Evolutionary conservation across 495 filamentous ascomycete genomes (phyloP), one percentile per base, ranked within the genome.

Genomic region (Neurospora sp.): DNA sequence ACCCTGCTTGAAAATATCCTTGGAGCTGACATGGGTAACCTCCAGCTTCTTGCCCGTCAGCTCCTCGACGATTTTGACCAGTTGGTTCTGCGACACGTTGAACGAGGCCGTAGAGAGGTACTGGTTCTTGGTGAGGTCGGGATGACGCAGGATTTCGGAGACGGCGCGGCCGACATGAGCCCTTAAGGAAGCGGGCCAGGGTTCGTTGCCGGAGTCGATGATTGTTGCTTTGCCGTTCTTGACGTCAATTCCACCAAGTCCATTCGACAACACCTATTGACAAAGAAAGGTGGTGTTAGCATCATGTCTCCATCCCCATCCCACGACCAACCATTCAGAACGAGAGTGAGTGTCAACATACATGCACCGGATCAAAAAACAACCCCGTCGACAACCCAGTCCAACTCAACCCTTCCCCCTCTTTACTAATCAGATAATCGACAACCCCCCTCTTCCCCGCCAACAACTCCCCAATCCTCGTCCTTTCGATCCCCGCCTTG

Each of bases 51-150:
- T 73, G 0, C 84, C 87, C 6, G 82, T 82, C 39, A 85, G 73
- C 76, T 86, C 86, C 70, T 87, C 86, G 8, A 86, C 79, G 7
- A 85, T 74, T 8, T 74, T 75, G 0, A 90, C 73, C 20, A 91
- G 75, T 73, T 90, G 80, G 59, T 87, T 87, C 78, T 87, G 87
- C 6, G 87, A 86, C 1, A 84, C 79, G 1, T 82, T 83, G 47
- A 86, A 86, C 0, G 86, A 85, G 4, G 85, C 77, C 14, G 89
- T 81, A 38, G 80, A 79, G 1, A 91, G 71, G 69, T 81, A 82
- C 10, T 82, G 81, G 76, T 91, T 90, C 35, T 81, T 82, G 2
- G 89, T 90, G 70, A 84, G 79, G 0, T 85, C 84, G 0, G 86
- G 85, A 70, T 88, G 82, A 20, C 80, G 74, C 8, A 91, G 74